Evolutionary conservation across 2,329 filamentous ascomycete species (phyloP).

Genomic region (Trichoderma cornu-damae): DNA sequence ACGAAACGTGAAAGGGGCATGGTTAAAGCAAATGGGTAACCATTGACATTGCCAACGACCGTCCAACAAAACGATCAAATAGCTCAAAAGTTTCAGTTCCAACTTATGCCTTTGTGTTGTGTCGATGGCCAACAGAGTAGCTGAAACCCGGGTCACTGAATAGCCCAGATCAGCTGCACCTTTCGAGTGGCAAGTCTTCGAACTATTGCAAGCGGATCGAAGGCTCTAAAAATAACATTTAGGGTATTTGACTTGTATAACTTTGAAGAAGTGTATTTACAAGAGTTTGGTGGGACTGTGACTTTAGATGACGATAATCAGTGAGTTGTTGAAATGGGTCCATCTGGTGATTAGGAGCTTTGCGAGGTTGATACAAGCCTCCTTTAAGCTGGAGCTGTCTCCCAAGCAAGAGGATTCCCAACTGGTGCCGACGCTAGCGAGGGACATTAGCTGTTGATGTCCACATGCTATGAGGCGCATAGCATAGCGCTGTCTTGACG

Average conservation of each 20-base stretch:
- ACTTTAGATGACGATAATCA: neutral
- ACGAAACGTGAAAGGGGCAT: neutral
- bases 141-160: neutral
- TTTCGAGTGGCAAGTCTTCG: neutral
- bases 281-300: neutral
- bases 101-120: neutral
- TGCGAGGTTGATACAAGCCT: neutral
- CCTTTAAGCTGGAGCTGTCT: neutral
- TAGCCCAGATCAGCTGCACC: neutral
- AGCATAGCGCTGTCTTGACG: neutral
- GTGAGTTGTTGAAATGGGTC: neutral
- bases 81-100: neutral
- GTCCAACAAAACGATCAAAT: neutral
- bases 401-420: neutral
- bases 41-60: neutral
- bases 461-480: neutral
- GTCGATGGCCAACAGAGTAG: neutral
- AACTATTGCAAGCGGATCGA: neutral
- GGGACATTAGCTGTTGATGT: neutral
- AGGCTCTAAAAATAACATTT: neutral
- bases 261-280: neutral
- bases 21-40: neutral
- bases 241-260: neutral
- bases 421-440: neutral
- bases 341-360: neutral